phyloP scores from a whole-genome alignment of 495 filamentous ascomycete species.

The Penicillium samsonianum region DNA sequence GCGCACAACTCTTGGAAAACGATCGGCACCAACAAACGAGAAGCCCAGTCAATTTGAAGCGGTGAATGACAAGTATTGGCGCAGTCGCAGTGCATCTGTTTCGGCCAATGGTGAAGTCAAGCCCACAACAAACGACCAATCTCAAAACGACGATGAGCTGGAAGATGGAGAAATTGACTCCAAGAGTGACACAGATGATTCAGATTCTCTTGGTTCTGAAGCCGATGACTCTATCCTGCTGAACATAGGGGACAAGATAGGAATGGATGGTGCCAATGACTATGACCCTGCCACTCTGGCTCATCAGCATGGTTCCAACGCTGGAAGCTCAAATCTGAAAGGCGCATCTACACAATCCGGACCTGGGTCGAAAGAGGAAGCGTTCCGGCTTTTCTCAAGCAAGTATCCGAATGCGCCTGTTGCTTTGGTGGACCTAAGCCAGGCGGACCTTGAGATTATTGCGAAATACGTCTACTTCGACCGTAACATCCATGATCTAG shows the following conservation, averaged over 20 bases:
- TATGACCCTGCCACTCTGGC: constrained; percentile 29
- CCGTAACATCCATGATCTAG: constrained; percentile 59
- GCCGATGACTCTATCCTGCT: constrained; percentile 47
- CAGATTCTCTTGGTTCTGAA: constrained; percentile 39
- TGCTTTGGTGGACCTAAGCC: constrained; percentile 44
- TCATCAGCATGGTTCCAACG: constrained; percentile 6
- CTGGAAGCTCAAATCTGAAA: constrained; percentile 3
- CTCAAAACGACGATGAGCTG: constrained; percentile 12
- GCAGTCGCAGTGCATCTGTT: constrained; percentile 39
- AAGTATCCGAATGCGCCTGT: constrained; percentile 42
- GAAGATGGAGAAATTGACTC: constrained; percentile 32
- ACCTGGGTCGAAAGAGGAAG: constrained; percentile 38
- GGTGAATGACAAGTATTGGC: constrained; percentile 45
- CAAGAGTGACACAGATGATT: constrained; percentile 40
- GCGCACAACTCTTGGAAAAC: constrained; percentile 37
- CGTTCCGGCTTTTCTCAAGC: constrained; percentile 34
- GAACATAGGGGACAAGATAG: constrained; percentile 39
- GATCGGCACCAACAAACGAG: constrained; percentile 14
- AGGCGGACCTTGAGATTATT: constrained; percentile 46
- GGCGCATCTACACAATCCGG: background rate
- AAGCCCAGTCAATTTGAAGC: constrained; percentile 35
- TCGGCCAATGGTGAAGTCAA: constrained; percentile 14
- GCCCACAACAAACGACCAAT: background rate
- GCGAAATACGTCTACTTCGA: constrained; percentile 52
- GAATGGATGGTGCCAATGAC: constrained; percentile 22